Conservation (phyloP, 2,329 filamentous ascomycete genomes). For the Neonectria sp. region DNA sequence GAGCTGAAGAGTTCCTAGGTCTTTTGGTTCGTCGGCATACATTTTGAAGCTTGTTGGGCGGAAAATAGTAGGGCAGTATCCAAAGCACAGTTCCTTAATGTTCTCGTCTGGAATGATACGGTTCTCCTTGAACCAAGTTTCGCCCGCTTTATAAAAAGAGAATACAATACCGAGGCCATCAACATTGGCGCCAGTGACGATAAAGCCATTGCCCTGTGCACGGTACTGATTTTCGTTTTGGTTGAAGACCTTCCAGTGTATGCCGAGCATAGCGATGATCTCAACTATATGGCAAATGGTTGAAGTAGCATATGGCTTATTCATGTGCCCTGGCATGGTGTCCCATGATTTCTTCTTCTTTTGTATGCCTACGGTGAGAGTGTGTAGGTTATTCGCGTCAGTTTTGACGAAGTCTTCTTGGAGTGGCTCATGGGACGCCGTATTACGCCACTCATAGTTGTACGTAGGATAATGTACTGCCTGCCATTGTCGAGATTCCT, state of each 20-base stretch:
- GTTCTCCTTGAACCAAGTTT: conserved; percentile 53
- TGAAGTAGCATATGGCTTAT: conserved; percentile 54
- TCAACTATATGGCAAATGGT: conserved; percentile 55
- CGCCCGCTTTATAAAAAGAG: conserved; percentile 51
- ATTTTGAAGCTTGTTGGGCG: too few relatives aligned
- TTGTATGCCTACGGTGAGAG: too few relatives aligned
- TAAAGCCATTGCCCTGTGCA: conserved; percentile 56
- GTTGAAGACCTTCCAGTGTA: conserved; percentile 61
- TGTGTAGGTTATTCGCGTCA: too few relatives aligned
- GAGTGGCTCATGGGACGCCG: too few relatives aligned
- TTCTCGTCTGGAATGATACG: conserved; percentile 54
- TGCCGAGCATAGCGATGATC: conserved; percentile 54
- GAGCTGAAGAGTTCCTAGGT: too few relatives aligned
- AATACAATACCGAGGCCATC: conserved; percentile 58
- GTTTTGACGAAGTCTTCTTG: too few relatives aligned
- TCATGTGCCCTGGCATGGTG: too few relatives aligned
- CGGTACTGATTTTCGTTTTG: conserved; percentile 53
- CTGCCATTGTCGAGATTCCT: too few relatives aligned
- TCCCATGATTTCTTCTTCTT: too few relatives aligned
- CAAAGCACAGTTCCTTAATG: conserved; percentile 59
- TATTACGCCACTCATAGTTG: too few relatives aligned
- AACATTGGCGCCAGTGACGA: conserved; percentile 50
- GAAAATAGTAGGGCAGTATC: conserved; percentile 51
- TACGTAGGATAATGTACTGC: too few relatives aligned
- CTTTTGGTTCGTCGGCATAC: too few relatives aligned